These are phyloP conservation scores for Physcia stellaris DNA, from an alignment of 495 filamentous ascomycete genomes.

Conservation along the genomic window DNA sequence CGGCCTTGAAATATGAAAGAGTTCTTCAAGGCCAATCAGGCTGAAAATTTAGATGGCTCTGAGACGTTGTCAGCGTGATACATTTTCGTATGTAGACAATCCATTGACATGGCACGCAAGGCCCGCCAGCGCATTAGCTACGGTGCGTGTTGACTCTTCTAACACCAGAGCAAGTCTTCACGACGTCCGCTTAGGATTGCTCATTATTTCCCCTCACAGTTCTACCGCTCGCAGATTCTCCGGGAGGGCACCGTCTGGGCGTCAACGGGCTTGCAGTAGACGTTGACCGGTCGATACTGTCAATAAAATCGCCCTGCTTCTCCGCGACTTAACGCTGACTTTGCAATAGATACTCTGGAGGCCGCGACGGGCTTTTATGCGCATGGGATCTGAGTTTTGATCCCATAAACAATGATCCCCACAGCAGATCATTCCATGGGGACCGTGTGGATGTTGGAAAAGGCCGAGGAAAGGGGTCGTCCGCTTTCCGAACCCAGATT, in stretches of 20 bases:
- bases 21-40: too few species aligned
- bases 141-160: too few species aligned
- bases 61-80: too few species aligned
- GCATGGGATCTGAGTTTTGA: slow-evolving; percentile 77
- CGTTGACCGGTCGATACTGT: slow-evolving; percentile 74
- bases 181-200: slow-evolving; percentile 3
- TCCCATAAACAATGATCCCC: too few species aligned
- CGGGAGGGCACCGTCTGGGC: slow-evolving; percentile 81
- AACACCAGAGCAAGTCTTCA: slow-evolving; percentile 19
- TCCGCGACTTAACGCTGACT: slow-evolving; percentile 8
- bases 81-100: not conserved
- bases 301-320: slow-evolving; percentile 21
- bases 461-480: too few species aligned
- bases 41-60: too few species aligned
- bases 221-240: slow-evolving; percentile 82
- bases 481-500: slow-evolving; percentile 69
- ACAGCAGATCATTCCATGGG: too few species aligned
- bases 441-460: too few species aligned
- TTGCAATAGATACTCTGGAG: slow-evolving; percentile 70
- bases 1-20: too few species aligned
- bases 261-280: slow-evolving; percentile 91
- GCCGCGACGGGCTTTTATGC: slow-evolving; percentile 89
- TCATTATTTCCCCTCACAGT: slow-evolving; percentile 37
- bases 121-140: slow-evolving; percentile 35
- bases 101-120: slow-evolving; percentile 25